Evolutionary conservation across 495 filamentous ascomycete genomes (phyloP), one percentile per base, ranked within the genome.

Genomic region (Bathelium albidoporum): DNA sequence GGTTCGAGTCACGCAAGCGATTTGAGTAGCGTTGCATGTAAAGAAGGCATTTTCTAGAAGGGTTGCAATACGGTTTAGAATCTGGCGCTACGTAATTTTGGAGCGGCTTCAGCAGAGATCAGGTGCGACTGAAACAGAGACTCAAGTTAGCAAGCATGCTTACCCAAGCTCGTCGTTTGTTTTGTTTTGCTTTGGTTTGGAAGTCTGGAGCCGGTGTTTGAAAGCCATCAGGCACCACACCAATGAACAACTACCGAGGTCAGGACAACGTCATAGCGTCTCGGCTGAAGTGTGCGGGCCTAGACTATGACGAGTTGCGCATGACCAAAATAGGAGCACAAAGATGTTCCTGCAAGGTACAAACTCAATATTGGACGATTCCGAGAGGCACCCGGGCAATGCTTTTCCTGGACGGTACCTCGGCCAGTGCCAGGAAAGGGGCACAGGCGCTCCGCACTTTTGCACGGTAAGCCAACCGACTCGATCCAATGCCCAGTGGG

Each of bases 271-370:
- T 55, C 49, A 55, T 20, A 16, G 49, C 20, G 49, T 24, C 12
- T 55, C 20, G 12, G 22, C 9, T 16, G 22, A 3, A 28, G 24
- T n/a, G 20, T 55, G 12, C 29, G 24, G 20, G 2, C 49, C 20
- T 55, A n/a, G 24, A 20, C 49, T 24, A 55, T 11, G 22, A 9
- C 49, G 49, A 55, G 49, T 55, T 29, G 9, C 24, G 24, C 49
- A 9, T 9, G 24, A 29, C 49, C 16, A 26, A 55, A 29, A 29
- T 55, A 11, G 12, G 49, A 9, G 24, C 49, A 55, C 49, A 55
- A 55, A 55, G 49, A 55, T 55, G 49, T 26, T 55, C 49, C 49
- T 55, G 49, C 49, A 55, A 55, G 49, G 49, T 55, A 55, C 49
- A 55, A 41, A 55, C 49, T 55, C 49, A 55, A 55, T 28, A 55